Conservation (phyloP, 345 rosid genomes). For the Heritiera littoralis region DNA sequence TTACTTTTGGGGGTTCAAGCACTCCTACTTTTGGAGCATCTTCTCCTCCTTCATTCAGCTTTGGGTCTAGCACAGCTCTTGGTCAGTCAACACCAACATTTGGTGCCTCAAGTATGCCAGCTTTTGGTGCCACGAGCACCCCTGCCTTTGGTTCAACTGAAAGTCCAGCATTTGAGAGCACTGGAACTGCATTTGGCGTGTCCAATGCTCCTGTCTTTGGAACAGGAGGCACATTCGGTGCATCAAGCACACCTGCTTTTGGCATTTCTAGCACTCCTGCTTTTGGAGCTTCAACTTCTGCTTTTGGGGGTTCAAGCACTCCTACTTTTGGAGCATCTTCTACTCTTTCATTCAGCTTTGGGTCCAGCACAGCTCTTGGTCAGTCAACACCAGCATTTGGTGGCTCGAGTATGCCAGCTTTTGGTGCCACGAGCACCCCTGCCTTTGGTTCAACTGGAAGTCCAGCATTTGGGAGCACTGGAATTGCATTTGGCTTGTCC, state of each 20-base stretch:
- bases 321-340: constrained; percentile 62
- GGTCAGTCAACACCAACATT: too few species aligned
- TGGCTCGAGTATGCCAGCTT: too few species aligned
- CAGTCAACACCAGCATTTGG: too few species aligned
- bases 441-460: too few species aligned
- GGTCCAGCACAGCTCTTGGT: constrained; percentile 29
- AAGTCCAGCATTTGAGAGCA: constrained; percentile 26
- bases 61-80: constrained; percentile 40
- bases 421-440: too few species aligned
- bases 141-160: constrained; percentile 38
- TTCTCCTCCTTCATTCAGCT: constrained; percentile 57
- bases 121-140: too few species aligned
- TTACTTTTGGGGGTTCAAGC: constrained; percentile 58
- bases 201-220: constrained; percentile 54
- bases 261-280: neutral
- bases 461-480: too few species aligned
- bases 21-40: constrained; percentile 60
- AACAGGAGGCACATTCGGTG: constrained; percentile 44
- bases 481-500: too few species aligned
- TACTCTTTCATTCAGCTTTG: constrained; percentile 59
- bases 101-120: too few species aligned
- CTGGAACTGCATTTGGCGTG: constrained; percentile 41
- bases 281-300: constrained; percentile 50
- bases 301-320: constrained; percentile 55
- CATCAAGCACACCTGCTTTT: constrained; percentile 34